Evolutionary conservation across 306 rosid genomes (phyloP), one percentile per base, ranked within the genome.

Genomic region (Cucurbita pepo): DNA sequence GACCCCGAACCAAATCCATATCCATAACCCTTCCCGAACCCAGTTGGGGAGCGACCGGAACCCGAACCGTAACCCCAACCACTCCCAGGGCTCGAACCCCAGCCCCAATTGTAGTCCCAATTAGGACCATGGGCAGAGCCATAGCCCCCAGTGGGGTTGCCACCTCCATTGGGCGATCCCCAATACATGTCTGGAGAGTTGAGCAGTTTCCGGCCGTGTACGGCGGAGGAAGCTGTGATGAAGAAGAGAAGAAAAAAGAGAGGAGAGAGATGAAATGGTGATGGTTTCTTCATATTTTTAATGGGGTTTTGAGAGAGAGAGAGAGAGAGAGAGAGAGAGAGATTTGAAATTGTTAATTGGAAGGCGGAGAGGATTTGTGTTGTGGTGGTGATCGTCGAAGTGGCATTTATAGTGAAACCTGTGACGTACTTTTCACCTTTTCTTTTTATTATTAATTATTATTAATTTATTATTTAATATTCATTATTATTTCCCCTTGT

Each of bases 11-110:
- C 96, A 1, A 83, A 62, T 1, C 97, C 97, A 10, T 6, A 88
- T 0, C 97, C 97, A 12, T 36, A 83, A 0, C 97, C 97, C 69
- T 64, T 80, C 0, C 87, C 92, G n/a, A 85, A 79, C 0, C 97
- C 97, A 0, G 76, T 37, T 0, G 89, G 77, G 1, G 97, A 83
- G 9, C 80, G 82, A 1, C 95, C 97, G 0, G 95, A 91, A 0
- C 99, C 99, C 0, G 91, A 89, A 0, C 97, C 99, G 10, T 77
- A 94, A 1, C 99, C 99, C 79, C 80, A 94, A 0, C 99, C 99
- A 0, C 85, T 60, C 4, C 90, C 86, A 0, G 96, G 97, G 36
- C 76, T 74, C 0, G 97, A 79, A 0, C 96, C 86, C 99, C 99
- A 94, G 2, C 92, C 97, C 99, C 99, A 94, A 8, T 62, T 78